phyloP scores from a whole-genome alignment of 202 grass and related monocot species.

The Panicum virgatum region DNA sequence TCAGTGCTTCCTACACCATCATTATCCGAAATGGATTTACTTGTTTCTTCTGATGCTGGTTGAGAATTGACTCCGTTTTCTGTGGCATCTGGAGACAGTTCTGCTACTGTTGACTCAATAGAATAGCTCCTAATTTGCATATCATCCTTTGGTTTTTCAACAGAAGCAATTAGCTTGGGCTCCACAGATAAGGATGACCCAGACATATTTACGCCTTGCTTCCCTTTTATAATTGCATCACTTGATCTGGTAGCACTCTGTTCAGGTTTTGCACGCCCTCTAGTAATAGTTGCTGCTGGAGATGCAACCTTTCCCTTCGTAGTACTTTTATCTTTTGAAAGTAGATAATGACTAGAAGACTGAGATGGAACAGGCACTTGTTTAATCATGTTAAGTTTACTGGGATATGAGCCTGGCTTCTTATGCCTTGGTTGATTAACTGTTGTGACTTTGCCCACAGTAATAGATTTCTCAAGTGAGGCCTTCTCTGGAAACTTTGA shows the following conservation, averaged over 20 bases:
- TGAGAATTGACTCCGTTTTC: constrained; percentile 37
- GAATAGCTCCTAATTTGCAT: constrained; percentile 33
- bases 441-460: constrained; percentile 40
- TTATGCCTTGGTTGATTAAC: constrained; percentile 43
- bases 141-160: constrained; percentile 37
- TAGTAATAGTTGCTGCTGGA: constrained; percentile 19
- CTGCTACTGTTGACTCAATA: constrained; percentile 25
- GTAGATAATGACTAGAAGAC: constrained; percentile 35
- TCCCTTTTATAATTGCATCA: constrained; percentile 12
- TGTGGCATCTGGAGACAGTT: constrained; percentile 27
- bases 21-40: constrained; percentile 43
- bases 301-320: constrained; percentile 33
- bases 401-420: constrained; percentile 38
- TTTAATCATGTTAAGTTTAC: constrained; percentile 39
- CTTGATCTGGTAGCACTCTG: constrained; percentile 25
- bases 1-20: constrained; percentile 29
- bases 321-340: constrained; percentile 38
- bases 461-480: constrained; percentile 33
- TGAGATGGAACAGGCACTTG: constrained; percentile 28
- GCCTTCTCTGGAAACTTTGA: constrained; percentile 46
- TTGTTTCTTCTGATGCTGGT: constrained; percentile 42
- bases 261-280: constrained; percentile 3
- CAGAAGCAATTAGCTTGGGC: constrained; percentile 33
- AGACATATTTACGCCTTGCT: constrained; percentile 25
- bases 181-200: constrained; percentile 32